Conservation (phyloP, 257 asterid genomes). For the Catharanthus roseus region DNA sequence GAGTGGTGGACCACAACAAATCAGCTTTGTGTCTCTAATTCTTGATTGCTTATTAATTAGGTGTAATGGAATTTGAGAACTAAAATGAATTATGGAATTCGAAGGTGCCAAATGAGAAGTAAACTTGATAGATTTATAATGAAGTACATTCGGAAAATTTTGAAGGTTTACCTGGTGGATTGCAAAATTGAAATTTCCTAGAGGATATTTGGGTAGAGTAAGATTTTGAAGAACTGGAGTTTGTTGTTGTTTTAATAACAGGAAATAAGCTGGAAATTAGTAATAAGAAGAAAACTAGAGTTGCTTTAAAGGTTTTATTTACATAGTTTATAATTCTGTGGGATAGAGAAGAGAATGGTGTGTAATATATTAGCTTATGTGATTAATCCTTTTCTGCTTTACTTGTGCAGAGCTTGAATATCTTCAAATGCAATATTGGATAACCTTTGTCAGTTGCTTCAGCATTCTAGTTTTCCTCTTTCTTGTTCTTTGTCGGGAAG, state of each 20-base stretch:
- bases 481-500: slow-evolving; percentile 33
- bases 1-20: background rate
- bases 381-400: slow-evolving; percentile 4
- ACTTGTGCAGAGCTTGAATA: slow-evolving; percentile 60
- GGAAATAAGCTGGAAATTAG: background rate
- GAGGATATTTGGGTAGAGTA: background rate
- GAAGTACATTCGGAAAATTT: background rate
- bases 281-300: background rate
- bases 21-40: background rate
- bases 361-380: background rate
- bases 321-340: background rate
- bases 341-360: background rate
- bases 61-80: background rate
- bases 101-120: background rate
- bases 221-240: background rate
- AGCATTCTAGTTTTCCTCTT: slow-evolving; percentile 53
- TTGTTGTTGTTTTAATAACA: background rate
- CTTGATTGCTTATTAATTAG: background rate
- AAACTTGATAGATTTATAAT: background rate
- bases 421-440: slow-evolving; percentile 77
- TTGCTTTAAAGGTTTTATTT: background rate
- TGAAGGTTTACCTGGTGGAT: background rate
- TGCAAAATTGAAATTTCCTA: background rate
- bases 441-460: slow-evolving; percentile 60
- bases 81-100: background rate